These are phyloP conservation scores for Chondrus crispus DNA, from an alignment of 23 red algal genomes.

Conservation along the genomic window DNA sequence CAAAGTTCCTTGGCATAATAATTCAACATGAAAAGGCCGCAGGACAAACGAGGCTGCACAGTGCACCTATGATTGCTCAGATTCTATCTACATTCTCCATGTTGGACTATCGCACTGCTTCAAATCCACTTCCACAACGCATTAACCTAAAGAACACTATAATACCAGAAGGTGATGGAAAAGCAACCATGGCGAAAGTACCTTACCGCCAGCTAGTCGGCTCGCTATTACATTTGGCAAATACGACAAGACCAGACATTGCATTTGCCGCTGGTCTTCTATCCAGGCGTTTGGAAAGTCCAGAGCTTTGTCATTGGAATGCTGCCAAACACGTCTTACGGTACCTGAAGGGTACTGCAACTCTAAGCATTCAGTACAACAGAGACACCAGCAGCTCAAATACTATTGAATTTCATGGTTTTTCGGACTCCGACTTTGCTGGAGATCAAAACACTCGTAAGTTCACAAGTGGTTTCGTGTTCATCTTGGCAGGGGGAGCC, in stretches of 20 bases:
- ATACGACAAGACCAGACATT: conserved; percentile 38
- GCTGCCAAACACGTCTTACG: conserved; percentile 7
- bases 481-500: neutral
- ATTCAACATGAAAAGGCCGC: neutral
- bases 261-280: neutral
- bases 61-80: neutral
- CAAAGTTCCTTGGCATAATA: neutral
- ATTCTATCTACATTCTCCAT: neutral
- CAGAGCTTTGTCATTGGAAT: neutral
- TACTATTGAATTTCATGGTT: neutral
- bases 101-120: neutral
- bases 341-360: neutral
- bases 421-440: conserved; percentile 27
- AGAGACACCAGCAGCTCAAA: neutral
- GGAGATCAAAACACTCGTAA: neutral
- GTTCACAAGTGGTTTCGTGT: neutral
- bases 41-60: neutral
- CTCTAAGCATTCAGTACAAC: neutral
- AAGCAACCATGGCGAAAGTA: neutral
- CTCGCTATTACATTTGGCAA: neutral
- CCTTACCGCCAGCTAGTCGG: conserved; percentile 1
- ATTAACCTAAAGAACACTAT: neutral
- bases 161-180: neutral
- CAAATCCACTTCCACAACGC: neutral
- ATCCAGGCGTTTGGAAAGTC: neutral